Evolutionary conservation across 2,329 filamentous ascomycete genomes (phyloP).

Genomic region (Seiridium cupressi): DNA sequence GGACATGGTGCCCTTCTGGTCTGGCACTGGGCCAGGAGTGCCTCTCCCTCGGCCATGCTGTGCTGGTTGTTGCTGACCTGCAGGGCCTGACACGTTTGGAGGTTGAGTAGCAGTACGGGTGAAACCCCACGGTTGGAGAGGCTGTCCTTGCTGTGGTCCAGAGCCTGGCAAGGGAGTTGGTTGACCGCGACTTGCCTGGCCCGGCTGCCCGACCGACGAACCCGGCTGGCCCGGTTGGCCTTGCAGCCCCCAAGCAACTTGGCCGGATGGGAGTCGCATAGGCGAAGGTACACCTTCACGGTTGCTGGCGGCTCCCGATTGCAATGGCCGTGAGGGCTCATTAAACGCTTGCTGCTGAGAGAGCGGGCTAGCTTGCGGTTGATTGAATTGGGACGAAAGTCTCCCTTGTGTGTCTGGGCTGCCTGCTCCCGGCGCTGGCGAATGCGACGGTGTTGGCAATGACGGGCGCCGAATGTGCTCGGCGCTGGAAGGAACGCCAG

Average conservation of each 20-base stretch:
- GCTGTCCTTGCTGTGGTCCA: not conserved
- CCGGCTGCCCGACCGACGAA: not conserved
- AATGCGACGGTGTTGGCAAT: slow-evolving; percentile 21
- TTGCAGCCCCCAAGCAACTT: not conserved
- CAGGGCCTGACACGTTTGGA: not conserved
- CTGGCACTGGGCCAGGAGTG: not conserved
- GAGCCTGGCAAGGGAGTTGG: not conserved
- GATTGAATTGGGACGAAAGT: not conserved
- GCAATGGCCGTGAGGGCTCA: not conserved
- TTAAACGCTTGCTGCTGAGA: not conserved
- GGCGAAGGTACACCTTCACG: not conserved
- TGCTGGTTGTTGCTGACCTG: slow-evolving; percentile 1
- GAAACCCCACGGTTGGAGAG: slow-evolving; percentile 6
- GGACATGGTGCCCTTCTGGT: slow-evolving; percentile 14
- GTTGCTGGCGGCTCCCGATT: not conserved
- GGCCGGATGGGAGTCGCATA: not conserved
- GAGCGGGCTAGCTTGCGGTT: not conserved
- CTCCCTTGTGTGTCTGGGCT: not conserved
- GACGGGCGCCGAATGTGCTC: slow-evolving; percentile 23
- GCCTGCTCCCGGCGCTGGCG: slow-evolving; percentile 10
- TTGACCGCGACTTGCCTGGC: slow-evolving; percentile 1
- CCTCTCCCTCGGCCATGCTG: slow-evolving; percentile 2
- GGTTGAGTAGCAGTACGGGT: not conserved
- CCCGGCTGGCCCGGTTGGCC: not conserved
- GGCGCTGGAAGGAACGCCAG: slow-evolving; percentile 11